Evolutionary conservation across 495 filamentous ascomycete genomes (phyloP).

Genomic region (Penicillium maclennaniae): DNA sequence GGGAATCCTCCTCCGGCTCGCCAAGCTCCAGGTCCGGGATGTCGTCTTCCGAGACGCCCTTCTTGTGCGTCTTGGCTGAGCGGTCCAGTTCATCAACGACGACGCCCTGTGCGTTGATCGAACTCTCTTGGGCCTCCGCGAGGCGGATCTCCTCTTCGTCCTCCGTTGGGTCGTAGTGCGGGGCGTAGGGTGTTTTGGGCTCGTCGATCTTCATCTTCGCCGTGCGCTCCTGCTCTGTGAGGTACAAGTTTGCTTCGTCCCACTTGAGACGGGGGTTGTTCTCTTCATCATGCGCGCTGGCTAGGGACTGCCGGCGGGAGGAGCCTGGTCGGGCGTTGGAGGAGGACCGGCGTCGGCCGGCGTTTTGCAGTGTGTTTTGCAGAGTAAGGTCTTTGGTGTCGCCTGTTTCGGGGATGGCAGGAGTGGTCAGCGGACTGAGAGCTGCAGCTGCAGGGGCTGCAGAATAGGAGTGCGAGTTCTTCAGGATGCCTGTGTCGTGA

Average conservation of each 20-base stretch:
- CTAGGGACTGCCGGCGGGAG: constrained; percentile 66
- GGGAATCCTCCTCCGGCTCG: constrained; percentile 73
- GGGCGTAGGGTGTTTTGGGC: constrained; percentile 94
- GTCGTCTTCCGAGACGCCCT: constrained; percentile 58
- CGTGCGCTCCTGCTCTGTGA: constrained; percentile 91
- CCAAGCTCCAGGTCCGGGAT: constrained; percentile 91
- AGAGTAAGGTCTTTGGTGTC: constrained; percentile 80
- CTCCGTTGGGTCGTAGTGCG: constrained; percentile 82
- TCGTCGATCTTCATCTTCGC: constrained; percentile 98
- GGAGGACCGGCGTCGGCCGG: constrained; percentile 82
- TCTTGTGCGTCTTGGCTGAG: constrained; percentile 32
- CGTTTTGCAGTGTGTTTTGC: constrained; percentile 91
- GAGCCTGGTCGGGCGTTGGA: constrained; percentile 58
- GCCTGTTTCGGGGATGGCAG: constrained; percentile 25
- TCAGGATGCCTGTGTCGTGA: constrained; percentile 73
- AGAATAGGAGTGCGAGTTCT: constrained; percentile 62
- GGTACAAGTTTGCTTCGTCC: constrained; percentile 96
- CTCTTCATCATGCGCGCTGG: constrained; percentile 43
- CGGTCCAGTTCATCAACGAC: constrained; percentile 73
- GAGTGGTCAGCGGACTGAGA: constrained; percentile 25
- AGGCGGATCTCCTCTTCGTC: constrained; percentile 70
- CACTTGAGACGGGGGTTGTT: constrained; percentile 79
- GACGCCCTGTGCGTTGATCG: constrained; percentile 54
- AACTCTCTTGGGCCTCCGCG: constrained; percentile 34
- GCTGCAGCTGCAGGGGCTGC: constrained; percentile 6